Base-by-base conservation (phyloP, 805 yeast species). In the Saturnispora diversa region DNA sequence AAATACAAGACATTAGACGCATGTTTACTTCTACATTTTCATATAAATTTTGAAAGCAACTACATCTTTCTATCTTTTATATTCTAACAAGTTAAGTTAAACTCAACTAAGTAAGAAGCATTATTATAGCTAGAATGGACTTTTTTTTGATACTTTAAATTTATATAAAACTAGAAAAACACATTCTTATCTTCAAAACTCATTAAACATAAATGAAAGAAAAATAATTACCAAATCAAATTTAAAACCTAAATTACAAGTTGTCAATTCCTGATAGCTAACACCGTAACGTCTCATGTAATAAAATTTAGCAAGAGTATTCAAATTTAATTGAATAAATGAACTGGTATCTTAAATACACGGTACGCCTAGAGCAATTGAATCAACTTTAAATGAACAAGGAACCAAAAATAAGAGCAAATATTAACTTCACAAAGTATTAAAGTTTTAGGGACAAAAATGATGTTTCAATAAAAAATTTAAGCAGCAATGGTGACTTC, bases 401-500 rank as follows among this genome's bases (percentile, higher is more conserved):
- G 17, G 20, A 22, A 31, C n/a, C 25, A 20, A 13, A 21, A 11
- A 15, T 10, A 13, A 35, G 17, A 2, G 12, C 12, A 16, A 19
- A n/a, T 15, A 15, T 23, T n/a, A 13, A 25, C 19, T 23, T 27
- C 8, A 13, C n/a, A 24, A 20, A 32, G 26, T 27, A 24, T 31
- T 26, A 31, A 36, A 19, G 22, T 29, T 21, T 13, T 16, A 7
- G 33, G n/a, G n/a, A n/a, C n/a, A n/a, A 21, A 20, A 31, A 12
- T 16, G 20, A 19, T 26, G 28, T 5, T 23, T 15, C 4, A 33
- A 24, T 10, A 44, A 43, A 6, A 35, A 53, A 60, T 60, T 77
- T 78, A 79, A 67, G 84, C 83, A 66, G 92, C 88, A 65, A 83
- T 79, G 68, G 90, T 81, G 63, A 83, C 92, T 74, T 83, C 92